Conservation (phyloP, 768 basidiomycete species). For the Hericium erinaceus region DNA sequence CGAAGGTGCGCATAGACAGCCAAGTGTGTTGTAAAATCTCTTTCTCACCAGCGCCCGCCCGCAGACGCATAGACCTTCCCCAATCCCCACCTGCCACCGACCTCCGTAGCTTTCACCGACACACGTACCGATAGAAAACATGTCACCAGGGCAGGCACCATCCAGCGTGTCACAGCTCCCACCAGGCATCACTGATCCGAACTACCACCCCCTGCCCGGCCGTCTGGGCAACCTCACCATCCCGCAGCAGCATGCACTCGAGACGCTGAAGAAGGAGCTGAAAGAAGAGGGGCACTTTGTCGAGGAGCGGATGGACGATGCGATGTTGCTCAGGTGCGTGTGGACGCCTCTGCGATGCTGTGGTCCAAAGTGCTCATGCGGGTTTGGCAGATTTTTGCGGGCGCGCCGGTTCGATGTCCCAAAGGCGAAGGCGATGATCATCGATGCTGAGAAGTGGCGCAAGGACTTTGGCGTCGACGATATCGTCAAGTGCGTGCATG, state of each 20-base stretch:
- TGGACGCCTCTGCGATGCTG: not conserved
- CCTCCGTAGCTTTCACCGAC: too few species aligned
- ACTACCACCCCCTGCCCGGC: constrained; percentile 61
- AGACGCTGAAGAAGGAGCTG: constrained; percentile 58
- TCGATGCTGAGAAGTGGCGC: constrained; percentile 81
- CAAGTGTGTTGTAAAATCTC: too few species aligned
- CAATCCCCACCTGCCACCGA: too few species aligned
- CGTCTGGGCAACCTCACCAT: constrained; percentile 70
- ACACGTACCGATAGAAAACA: too few species aligned
- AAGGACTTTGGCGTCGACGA: constrained; percentile 77
- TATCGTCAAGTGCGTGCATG: constrained; percentile 44
- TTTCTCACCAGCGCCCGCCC: too few species aligned
- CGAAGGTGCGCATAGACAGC: too few species aligned
- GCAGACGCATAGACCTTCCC: too few species aligned
- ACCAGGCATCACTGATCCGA: constrained; percentile 50
- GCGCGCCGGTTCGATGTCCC: constrained; percentile 87
- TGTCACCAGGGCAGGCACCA: too few species aligned
- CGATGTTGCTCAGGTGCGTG: constrained; percentile 53
- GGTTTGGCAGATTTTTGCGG: constrained; percentile 64
- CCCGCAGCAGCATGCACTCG: constrained; percentile 53
- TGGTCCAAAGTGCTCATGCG: not conserved
- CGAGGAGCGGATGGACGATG: constrained; percentile 60
- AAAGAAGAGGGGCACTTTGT: constrained; percentile 51
- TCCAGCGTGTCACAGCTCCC: constrained; percentile 45
- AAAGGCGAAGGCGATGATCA: constrained; percentile 78